Conservation (phyloP, 2,329 filamentous ascomycete species). For the Beauveria scarabaeidicola region DNA sequence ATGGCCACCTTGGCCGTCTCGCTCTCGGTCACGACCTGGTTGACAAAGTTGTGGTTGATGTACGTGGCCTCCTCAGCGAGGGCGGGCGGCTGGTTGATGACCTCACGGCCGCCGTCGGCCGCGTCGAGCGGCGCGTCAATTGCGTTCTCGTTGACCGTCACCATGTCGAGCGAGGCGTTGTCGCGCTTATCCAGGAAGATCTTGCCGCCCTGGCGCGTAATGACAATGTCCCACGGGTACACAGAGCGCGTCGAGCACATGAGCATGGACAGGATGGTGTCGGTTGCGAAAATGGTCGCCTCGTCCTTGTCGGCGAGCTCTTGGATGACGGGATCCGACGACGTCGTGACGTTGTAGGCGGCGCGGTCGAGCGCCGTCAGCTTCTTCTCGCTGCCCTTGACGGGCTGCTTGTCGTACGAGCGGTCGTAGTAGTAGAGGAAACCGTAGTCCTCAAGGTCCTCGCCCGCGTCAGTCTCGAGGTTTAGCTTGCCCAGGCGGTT, state of each 20-base stretch:
- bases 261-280: slow-evolving; percentile 96
- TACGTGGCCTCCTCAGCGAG: slow-evolving; percentile 96
- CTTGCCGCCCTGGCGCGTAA: slow-evolving; percentile 88
- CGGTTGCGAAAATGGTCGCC: slow-evolving; percentile 92
- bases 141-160: slow-evolving; percentile 98
- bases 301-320: slow-evolving; percentile 93
- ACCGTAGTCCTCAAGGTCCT: slow-evolving; percentile 90
- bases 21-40: slow-evolving; percentile 85
- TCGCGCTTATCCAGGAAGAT: slow-evolving; percentile 99
- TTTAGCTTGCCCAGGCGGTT: slow-evolving; percentile 92
- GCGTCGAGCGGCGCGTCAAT: slow-evolving; percentile 88
- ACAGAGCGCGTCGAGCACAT: slow-evolving; percentile 97
- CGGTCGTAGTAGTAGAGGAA: slow-evolving; percentile 99
- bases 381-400: slow-evolving; percentile 81
- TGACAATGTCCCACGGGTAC: slow-evolving; percentile 97
- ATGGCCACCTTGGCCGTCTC: slow-evolving; percentile 73
- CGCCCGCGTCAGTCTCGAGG: slow-evolving; percentile 86
- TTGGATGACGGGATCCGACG: slow-evolving; percentile 92
- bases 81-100: slow-evolving; percentile 86
- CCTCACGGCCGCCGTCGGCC: slow-evolving; percentile 85
- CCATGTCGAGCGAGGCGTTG: slow-evolving; percentile 88
- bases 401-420: slow-evolving; percentile 84
- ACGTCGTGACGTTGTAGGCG: slow-evolving; percentile 96
- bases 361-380: slow-evolving; percentile 85
- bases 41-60: slow-evolving; percentile 99